A percentile compares a stretch with the other conserved stretches of the same genome.
These are phyloP conservation scores for Starmerella potacharoeniae DNA, from an alignment of 805 yeast genomes.

Conservation along the genomic window DNA sequence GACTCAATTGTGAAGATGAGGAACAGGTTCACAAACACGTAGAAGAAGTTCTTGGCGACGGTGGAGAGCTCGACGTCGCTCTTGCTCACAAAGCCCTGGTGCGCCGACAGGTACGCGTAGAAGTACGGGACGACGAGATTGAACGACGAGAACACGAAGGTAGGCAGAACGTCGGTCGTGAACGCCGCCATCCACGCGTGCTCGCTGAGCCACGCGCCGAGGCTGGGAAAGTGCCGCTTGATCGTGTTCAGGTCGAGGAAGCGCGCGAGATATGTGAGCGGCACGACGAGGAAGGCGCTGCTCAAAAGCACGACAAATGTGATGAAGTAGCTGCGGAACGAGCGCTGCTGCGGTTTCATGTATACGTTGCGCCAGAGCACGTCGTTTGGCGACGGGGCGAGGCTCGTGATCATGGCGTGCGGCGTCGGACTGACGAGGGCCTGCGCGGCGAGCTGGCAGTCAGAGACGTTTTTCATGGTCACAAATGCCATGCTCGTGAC, in stretches of 20 bases:
- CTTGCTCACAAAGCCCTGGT: slow-evolving; percentile 82
- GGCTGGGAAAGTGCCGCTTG: slow-evolving; percentile 65
- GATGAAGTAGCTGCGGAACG: slow-evolving; percentile 50
- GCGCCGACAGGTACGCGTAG: slow-evolving; percentile 68
- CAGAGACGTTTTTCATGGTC: slow-evolving; percentile 89
- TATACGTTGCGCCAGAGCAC: slow-evolving; percentile 87
- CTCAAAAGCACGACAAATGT: slow-evolving; percentile 56
- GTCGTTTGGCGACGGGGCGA: slow-evolving; percentile 96
- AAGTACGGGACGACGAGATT: slow-evolving; percentile 76
- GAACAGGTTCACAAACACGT: slow-evolving; percentile 85
- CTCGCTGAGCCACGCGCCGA: slow-evolving; percentile 54
- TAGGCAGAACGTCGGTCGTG: slow-evolving; percentile 82
- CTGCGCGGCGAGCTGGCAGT: slow-evolving; percentile 94
- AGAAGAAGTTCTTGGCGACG: slow-evolving; percentile 86
- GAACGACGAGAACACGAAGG: slow-evolving; percentile 76
- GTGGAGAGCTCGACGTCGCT: slow-evolving; percentile 87
- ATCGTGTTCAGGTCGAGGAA: slow-evolving; percentile 70
- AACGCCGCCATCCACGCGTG: slow-evolving; percentile 64
- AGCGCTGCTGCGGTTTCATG: slow-evolving; percentile 60
- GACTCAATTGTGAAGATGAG: slow-evolving; percentile 78
- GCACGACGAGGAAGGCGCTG: slow-evolving; percentile 64
- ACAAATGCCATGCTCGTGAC: slow-evolving; percentile 88
- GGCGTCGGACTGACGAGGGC: slow-evolving; percentile 87
- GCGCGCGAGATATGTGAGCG: slow-evolving; percentile 77
- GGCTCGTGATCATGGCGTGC: slow-evolving; percentile 61